These are phyloP conservation scores for Dichotomocladium elegans DNA, from an alignment of 371 early-diverging fungal genomes.

Conservation along the genomic window DNA sequence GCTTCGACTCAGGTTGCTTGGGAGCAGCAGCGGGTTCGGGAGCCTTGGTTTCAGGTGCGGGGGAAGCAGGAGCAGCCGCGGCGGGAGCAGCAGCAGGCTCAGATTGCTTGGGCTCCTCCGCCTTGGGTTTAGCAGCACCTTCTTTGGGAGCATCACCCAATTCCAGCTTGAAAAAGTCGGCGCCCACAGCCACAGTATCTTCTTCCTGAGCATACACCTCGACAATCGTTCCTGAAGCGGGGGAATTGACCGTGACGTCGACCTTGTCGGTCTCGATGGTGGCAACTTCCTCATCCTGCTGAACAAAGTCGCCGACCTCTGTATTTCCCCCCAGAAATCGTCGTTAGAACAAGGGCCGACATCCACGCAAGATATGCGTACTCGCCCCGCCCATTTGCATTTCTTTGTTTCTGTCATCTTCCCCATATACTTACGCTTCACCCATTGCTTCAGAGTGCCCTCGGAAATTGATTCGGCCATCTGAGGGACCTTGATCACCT, in stretches of 20 bases:
- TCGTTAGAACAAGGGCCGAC: too few species aligned
- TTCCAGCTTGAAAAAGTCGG: conserved; percentile 90
- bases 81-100: conserved; percentile 33
- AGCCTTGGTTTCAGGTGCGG: conserved; percentile 17
- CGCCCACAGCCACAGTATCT: conserved; percentile 90
- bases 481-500: conserved; percentile 87
- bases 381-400: neutral
- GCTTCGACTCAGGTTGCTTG: conserved; percentile 14
- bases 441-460: conserved; percentile 94
- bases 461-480: conserved; percentile 98
- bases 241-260: conserved; percentile 94
- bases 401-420: neutral
- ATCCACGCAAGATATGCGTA: neutral
- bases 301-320: conserved; percentile 95
- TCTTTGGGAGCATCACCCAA: conserved; percentile 69
- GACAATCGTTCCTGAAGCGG: conserved; percentile 83
- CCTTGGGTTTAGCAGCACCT: conserved; percentile 41
- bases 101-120: conserved; percentile 26
- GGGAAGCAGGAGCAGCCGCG: conserved; percentile 41
- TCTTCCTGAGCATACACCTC: conserved; percentile 88
- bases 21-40: conserved; percentile 32
- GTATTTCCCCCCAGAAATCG: too few species aligned
- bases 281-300: conserved; percentile 92
- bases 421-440: conserved; percentile 72
- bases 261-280: conserved; percentile 98